phyloP scores from a whole-genome alignment of 75 land plant species.

The Picea glauca region DNA sequence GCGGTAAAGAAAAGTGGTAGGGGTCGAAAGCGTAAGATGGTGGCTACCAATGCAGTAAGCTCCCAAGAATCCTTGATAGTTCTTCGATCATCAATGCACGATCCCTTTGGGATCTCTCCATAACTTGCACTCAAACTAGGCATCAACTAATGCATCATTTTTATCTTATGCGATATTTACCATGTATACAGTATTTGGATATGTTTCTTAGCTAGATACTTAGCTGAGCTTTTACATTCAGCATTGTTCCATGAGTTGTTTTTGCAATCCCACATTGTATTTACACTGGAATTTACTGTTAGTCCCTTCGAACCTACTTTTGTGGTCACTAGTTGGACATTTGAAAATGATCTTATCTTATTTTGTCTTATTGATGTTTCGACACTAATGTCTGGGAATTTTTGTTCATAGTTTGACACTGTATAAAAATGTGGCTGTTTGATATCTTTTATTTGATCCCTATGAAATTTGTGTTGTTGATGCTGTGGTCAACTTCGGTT shows the following conservation, averaged over 20 bases:
- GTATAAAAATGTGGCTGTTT: background rate
- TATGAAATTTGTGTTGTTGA: background rate
- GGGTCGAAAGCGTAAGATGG: slow-evolving; percentile 54
- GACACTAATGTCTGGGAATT: background rate
- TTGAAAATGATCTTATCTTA: background rate
- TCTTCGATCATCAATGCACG: background rate
- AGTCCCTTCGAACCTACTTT: background rate
- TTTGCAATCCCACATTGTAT: background rate
- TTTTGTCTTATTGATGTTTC: too few species aligned
- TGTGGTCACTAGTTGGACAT: background rate
- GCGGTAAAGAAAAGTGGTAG: slow-evolving; percentile 30
- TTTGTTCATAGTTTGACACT: background rate
- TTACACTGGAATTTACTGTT: background rate
- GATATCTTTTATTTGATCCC: background rate
- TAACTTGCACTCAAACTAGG: background rate
- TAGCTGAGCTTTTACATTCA: background rate
- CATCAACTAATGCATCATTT: background rate
- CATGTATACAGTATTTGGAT: background rate
- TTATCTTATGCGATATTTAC: background rate
- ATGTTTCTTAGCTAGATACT: background rate
- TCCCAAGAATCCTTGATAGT: background rate
- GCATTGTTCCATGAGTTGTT: background rate
- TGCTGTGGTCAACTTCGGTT: background rate
- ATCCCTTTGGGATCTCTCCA: background rate
- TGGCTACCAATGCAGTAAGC: slow-evolving; percentile 5